Percentiles rank a stretch among this genome's conserved stretches.
Evolutionary conservation across 805 yeast genomes (phyloP).

Genomic region (Saccharomycopsis babjevae): DNA sequence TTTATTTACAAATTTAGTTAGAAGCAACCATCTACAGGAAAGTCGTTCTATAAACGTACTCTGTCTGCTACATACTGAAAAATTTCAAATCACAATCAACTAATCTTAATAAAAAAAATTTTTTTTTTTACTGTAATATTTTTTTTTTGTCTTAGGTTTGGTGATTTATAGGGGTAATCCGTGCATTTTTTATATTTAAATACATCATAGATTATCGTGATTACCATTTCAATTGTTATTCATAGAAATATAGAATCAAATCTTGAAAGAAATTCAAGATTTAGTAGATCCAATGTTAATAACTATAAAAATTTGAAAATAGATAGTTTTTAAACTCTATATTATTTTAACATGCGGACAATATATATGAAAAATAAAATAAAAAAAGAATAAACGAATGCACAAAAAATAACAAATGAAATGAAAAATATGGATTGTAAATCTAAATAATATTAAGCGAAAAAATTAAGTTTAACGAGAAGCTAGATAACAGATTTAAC

Average conservation of each 20-base stretch:
- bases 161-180: neutral
- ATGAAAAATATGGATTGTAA: neutral
- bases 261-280: too few species aligned
- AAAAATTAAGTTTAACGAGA: neutral
- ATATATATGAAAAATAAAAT: neutral
- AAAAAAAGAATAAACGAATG: neutral
- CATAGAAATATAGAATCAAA: too few species aligned
- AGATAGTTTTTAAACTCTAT: neutral
- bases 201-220: too few species aligned
- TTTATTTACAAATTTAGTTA: neutral
- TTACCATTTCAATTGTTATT: too few species aligned
- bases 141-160: neutral
- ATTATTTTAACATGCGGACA: neutral
- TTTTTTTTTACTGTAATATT: neutral
- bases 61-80: too few species aligned
- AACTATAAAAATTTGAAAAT: too few species aligned
- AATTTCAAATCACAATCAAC: neutral
- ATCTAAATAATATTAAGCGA: neutral
- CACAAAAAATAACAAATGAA: neutral
- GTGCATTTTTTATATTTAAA: neutral
- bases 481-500: conserved; percentile 13
- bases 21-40: neutral
- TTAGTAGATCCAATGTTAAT: too few species aligned
- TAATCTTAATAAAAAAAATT: neutral
- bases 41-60: too few species aligned